These are phyloP conservation scores for Phascolomyces articulosus DNA, from an alignment of 371 early-diverging fungal species.

Conservation along the genomic window DNA sequence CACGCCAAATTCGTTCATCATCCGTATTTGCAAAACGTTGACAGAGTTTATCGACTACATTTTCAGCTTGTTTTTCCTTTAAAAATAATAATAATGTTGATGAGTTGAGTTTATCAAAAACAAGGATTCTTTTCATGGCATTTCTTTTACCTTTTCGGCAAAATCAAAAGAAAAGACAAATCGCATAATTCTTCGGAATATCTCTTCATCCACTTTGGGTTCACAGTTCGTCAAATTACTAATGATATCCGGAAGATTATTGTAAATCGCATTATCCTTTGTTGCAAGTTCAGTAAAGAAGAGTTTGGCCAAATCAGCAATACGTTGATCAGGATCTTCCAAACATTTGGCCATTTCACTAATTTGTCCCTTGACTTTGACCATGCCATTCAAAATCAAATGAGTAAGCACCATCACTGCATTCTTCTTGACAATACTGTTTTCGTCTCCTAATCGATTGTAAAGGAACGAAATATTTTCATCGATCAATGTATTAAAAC, in stretches of 20 bases:
- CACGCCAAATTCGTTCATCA: conserved; percentile 84
- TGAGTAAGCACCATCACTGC: conserved; percentile 97
- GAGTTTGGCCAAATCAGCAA: conserved; percentile 88
- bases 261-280: conserved; percentile 98
- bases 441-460: conserved; percentile 82
- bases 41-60: conserved; percentile 93
- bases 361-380: conserved; percentile 97
- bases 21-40: conserved; percentile 83
- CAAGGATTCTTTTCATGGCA: not conserved
- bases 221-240: conserved; percentile 76
- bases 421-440: conserved; percentile 87
- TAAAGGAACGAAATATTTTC: conserved; percentile 93
- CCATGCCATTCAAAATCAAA: conserved; percentile 96
- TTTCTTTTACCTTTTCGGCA: conserved; percentile 74
- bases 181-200: conserved; percentile 87
- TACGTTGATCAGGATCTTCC: conserved; percentile 84
- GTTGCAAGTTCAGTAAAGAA: conserved; percentile 95
- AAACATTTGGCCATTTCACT: conserved; percentile 97
- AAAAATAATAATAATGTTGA: no score
- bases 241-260: conserved; percentile 97
- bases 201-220: conserved; percentile 69
- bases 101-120: no score
- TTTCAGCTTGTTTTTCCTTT: conserved; percentile 92
- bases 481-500: conserved; percentile 93
- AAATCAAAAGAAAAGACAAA: conserved; percentile 86